Conservation (phyloP, 2,329 filamentous ascomycete species). For the Didymella pomorum region DNA sequence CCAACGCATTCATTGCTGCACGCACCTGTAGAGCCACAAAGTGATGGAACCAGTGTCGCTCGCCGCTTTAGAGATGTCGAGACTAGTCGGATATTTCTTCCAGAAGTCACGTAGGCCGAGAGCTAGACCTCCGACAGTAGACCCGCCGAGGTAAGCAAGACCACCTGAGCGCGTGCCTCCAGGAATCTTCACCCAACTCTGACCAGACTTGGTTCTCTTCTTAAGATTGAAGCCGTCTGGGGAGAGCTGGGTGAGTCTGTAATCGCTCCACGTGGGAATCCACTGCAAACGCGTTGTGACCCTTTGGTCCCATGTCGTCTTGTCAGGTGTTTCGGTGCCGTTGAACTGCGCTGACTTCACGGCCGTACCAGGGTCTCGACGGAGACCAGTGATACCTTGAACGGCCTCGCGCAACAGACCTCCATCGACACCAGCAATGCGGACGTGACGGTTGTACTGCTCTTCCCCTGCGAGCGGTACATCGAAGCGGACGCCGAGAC, state of each 20-base stretch:
- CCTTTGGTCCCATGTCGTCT: slow-evolving; percentile 57
- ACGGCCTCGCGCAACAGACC: slow-evolving; percentile 66
- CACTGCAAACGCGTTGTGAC: slow-evolving; percentile 61
- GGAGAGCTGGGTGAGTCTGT: slow-evolving; percentile 64
- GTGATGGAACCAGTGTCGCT: slow-evolving; percentile 62
- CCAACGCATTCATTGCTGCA: no score
- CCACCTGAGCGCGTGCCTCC: slow-evolving; percentile 65
- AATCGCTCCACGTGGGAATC: slow-evolving; percentile 68
- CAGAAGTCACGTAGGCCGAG: slow-evolving; percentile 68
- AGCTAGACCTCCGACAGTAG: slow-evolving; percentile 65
- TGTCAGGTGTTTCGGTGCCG: slow-evolving; percentile 56
- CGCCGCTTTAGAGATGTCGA: slow-evolving; percentile 63
- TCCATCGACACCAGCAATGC: slow-evolving; percentile 63
- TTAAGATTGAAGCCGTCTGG: slow-evolving; percentile 67
- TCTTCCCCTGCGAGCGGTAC: slow-evolving; percentile 63
- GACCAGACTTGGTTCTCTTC: slow-evolving; percentile 66
- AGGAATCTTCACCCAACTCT: slow-evolving; percentile 66
- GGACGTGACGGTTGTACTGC: slow-evolving; percentile 66
- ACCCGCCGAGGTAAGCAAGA: slow-evolving; percentile 66
- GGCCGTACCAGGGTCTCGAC: slow-evolving; percentile 61
- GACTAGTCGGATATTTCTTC: slow-evolving; percentile 67
- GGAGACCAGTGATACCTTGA: slow-evolving; percentile 66
- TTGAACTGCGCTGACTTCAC: slow-evolving; percentile 62
- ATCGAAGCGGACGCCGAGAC: slow-evolving; percentile 62
- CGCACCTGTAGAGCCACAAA: slow-evolving; percentile 69